Evolutionary conservation across 2,329 filamentous ascomycete genomes (phyloP), one percentile per base, ranked within the genome.

Genomic region (Metarhizium brunneum): DNA sequence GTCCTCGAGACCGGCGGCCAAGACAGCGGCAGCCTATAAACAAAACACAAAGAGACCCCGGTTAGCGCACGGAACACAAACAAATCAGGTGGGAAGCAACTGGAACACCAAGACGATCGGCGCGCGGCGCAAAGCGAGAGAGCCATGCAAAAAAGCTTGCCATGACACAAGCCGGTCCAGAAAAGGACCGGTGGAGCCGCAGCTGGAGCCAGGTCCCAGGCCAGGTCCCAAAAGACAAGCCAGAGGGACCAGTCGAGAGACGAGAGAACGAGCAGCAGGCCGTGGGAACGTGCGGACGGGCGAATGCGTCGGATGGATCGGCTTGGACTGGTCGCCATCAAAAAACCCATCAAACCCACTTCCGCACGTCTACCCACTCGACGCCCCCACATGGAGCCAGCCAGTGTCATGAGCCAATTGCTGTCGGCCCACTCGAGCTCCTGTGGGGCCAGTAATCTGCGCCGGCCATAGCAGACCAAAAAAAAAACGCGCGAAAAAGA

Each of bases 1-100:
- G 66, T 94, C 88, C 72, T 88, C 73, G 47, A 95, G 83, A 83
- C 88, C 88, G 59, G 87, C 88, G 68, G 90, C 90, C 57, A 95
- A 81, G 66, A 92, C 78, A 63, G 87, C 87, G 59, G 89, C 88
- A 72, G 83, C 80, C 83, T 85, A 59, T 49, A 51, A 50, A 35
- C 32, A 36, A 10, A 40, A 54, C 42, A 50, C 43, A 32, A 42
- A 52, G 51, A 54, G 40, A 56, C 20, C 47, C 53, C 30, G 50
- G 66, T 70, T 67, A 69, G 67, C 61, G 53, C 48, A 50, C 38
- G 47, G 47, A 52, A 42, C 38, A 35, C 14, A 49, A 32, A 30
- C 30, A 56, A 30, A n/a, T 10, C 36, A 40, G 29, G 25, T 30
- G 29, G 13, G 20, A 18, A 11, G 13, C 40, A 50, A 54, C 6